Evolutionary conservation across 164 flowering plant species (phyloP).

Genomic region (Vitis labrusca): DNA sequence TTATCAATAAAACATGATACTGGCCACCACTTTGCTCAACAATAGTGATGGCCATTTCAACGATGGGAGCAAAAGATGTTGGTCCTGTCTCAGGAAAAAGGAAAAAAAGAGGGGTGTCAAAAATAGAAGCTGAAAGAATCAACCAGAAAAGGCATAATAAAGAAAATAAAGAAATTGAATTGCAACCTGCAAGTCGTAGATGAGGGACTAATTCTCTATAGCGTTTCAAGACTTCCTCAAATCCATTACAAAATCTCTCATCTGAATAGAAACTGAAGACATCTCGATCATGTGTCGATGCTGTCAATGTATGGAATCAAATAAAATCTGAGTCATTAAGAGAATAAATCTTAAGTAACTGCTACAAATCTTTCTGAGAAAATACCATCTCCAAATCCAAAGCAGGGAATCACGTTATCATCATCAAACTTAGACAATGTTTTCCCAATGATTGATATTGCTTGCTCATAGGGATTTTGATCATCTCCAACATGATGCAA

Average conservation of each 20-base stretch:
- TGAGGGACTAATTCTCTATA: constrained; percentile 83
- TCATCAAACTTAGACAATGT: constrained; percentile 62
- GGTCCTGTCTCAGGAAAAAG: constrained; percentile 58
- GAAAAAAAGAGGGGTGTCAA: not conserved
- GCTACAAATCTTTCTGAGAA: not conserved
- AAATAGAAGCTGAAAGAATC: not conserved
- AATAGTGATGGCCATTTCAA: constrained; percentile 83
- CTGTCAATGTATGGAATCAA: constrained; percentile 42
- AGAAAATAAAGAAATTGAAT: constrained; percentile 1
- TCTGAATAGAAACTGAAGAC: constrained; percentile 88
- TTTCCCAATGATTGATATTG: constrained; percentile 63
- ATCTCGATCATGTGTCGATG: constrained; percentile 87
- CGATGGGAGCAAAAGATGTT: constrained; percentile 91
- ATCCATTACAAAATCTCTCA: constrained; percentile 78
- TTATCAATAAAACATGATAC: constrained; percentile 90
- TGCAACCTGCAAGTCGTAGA: constrained; percentile 74
- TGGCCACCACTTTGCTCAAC: constrained; percentile 92
- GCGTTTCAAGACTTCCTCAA: constrained; percentile 75
- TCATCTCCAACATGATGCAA: constrained; percentile 56
- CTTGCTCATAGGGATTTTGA: constrained; percentile 63
- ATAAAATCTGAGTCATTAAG: constrained; percentile 2
- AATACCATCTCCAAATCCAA: constrained; percentile 73
- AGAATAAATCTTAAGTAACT: not conserved
- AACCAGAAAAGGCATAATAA: not conserved
- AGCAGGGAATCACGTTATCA: constrained; percentile 69